phyloP scores from a whole-genome alignment of 495 filamentous ascomycete genomes.

The Acidomyces sp. region DNA sequence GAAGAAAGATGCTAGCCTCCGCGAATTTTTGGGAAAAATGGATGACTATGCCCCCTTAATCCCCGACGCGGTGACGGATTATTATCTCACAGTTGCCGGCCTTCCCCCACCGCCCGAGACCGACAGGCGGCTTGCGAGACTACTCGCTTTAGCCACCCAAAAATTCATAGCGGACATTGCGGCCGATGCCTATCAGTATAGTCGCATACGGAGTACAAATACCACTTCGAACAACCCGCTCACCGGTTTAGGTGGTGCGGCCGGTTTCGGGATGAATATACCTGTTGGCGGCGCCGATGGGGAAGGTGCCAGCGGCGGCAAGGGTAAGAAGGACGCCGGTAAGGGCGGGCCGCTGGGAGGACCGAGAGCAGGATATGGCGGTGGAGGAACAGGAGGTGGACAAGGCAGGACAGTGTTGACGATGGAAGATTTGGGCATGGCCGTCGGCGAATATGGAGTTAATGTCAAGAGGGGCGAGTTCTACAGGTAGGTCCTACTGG shows the following conservation, averaged over 20 bases:
- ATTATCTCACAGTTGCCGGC: conserved; percentile 92
- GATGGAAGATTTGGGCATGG: conserved; percentile 98
- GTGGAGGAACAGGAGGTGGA: conserved; percentile 67
- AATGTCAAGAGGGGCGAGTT: conserved; percentile 96
- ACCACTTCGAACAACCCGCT: conserved; percentile 73
- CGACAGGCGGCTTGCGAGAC: conserved; percentile 73
- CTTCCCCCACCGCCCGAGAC: conserved; percentile 80
- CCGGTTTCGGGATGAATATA: conserved; percentile 45
- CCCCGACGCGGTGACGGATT: conserved; percentile 91
- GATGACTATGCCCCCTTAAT: conserved; percentile 98
- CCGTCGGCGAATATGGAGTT: conserved; percentile 91
- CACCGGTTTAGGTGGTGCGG: conserved; percentile 68
- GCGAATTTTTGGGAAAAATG: conserved; percentile 89
- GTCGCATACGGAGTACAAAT: conserved; percentile 82
- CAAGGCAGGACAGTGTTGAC: conserved; percentile 90
- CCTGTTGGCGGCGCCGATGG: conserved; percentile 3
- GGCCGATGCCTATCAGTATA: conserved; percentile 94
- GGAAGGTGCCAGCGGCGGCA: conserved; percentile 34
- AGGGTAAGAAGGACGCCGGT: conserved; percentile 18
- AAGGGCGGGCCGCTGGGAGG: conserved; percentile 62
- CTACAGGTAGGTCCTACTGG: conserved; percentile 80
- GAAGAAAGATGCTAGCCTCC: conserved; percentile 79
- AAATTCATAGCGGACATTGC: conserved; percentile 97
- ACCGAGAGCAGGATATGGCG: conserved; percentile 80
- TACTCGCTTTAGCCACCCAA: conserved; percentile 89